Base-by-base conservation (phyloP, 495 filamentous ascomycete genomes). In the Podospora didyma region DNA sequence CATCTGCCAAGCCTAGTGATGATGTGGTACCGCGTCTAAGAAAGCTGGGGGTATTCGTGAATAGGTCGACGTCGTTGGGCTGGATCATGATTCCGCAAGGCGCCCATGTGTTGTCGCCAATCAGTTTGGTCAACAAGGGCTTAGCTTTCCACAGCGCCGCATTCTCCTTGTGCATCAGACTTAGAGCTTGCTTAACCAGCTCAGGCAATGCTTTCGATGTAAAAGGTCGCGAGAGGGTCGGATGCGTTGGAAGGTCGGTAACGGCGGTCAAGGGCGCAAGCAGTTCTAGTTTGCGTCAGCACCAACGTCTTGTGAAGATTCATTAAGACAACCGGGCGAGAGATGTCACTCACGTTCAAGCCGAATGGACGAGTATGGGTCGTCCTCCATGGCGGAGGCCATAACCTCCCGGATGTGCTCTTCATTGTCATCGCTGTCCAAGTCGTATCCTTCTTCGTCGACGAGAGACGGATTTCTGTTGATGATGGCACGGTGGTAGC, bases 201-300 rank as follows among this genome's bases (percentile, higher is more conserved):
- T 93, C 82, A 42, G 83, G 84, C n/a, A 99, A 79, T 3, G 88
- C 88, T 56, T 84, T 85, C 10, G 89, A 92, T 2, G 76, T 87
- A 72, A 95, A 97, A 1, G 92, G 82, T 62, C 85, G 80, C 31
- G 91, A 91, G 50, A 96, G 70, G 2, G 89, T 87, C 58, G 92
- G 92, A 65, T 99, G 94, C 37, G 73, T 79, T 3, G 89, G 84
- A 31, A 99, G 80, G 68, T 96, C 90, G 49, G 91, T 88, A 21
- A 91, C 87, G 53, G 90, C 81, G 52, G 90, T 95, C 50, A 97
- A 73, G 22, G 94, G 94, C 41, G 88, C 88, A 12, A 99, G 82
- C 41, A 97, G 81, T 51, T 89, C 93, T 96, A 65, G 2, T 49
- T 12, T 46, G 20, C 16, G 26, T 53, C 19, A 54, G 35, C 41